Evolutionary conservation across 805 yeast species (phyloP).

Genomic region (Crinitomyces ghanaensis): DNA sequence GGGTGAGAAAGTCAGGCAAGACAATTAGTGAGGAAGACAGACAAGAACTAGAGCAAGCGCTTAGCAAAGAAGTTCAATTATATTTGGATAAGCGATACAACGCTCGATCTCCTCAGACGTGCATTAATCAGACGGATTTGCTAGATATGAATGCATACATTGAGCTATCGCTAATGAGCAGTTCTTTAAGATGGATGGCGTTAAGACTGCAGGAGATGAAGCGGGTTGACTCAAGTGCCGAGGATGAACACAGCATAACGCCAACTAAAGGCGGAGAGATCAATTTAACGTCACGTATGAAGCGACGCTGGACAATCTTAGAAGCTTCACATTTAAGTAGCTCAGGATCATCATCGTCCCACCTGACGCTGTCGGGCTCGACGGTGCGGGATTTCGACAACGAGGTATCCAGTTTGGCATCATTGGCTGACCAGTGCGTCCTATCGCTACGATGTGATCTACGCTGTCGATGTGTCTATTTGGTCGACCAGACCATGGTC

Average conservation of each 20-base stretch:
- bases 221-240: slow-evolving; percentile 23
- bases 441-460: slow-evolving; percentile 47
- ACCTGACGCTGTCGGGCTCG: slow-evolving; percentile 15
- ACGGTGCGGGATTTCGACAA: slow-evolving; percentile 22
- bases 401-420: slow-evolving; percentile 17
- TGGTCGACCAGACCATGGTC: slow-evolving; percentile 37
- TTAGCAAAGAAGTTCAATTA: slow-evolving; percentile 15
- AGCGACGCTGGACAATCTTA: slow-evolving; percentile 24
- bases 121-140: slow-evolving; percentile 37
- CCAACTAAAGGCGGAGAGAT: too few relatives aligned
- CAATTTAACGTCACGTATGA: slow-evolving; percentile 13
- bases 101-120: slow-evolving; percentile 7
- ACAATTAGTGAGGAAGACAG: slow-evolving; percentile 2
- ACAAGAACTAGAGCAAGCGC: too few relatives aligned
- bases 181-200: slow-evolving; percentile 45
- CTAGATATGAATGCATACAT: slow-evolving; percentile 43
- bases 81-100: slow-evolving; percentile 15
- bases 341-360: slow-evolving; percentile 6
- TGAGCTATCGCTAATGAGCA: slow-evolving; percentile 40
- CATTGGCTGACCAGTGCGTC: slow-evolving; percentile 18
- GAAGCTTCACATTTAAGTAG: slow-evolving; percentile 15
- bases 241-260: too few relatives aligned
- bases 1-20: neutral
- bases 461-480: slow-evolving; percentile 41
- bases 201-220: slow-evolving; percentile 49